Percentiles rank a stretch among this genome's conserved stretches.
Evolutionary conservation across 2,329 filamentous ascomycete genomes (phyloP).

Genomic region (Trichoderma simmonsii): DNA sequence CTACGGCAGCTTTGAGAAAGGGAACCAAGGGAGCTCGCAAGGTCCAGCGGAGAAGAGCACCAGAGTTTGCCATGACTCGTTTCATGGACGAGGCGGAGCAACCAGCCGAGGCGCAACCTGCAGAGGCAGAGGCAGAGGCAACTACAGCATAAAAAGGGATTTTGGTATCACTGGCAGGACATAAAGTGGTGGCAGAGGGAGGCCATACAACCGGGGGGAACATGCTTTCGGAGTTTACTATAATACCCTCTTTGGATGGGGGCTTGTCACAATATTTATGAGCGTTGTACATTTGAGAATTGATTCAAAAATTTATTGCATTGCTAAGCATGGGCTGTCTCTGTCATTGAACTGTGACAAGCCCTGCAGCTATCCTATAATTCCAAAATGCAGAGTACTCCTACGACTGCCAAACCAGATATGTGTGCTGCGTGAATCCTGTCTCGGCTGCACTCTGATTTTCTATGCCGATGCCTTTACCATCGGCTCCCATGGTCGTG

Average conservation of each 20-base stretch:
- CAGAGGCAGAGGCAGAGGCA: neutral
- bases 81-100: constrained; percentile 47
- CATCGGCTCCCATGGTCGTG: constrained; percentile 43
- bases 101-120: neutral
- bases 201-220: neutral
- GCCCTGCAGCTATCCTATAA: too few species aligned
- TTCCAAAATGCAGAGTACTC: neutral
- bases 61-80: constrained; percentile 57
- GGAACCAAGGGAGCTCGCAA: constrained; percentile 34
- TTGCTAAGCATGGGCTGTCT: neutral
- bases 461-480: constrained; percentile 37
- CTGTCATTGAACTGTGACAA: neutral
- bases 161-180: constrained; percentile 20
- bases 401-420: neutral
- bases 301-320: neutral
- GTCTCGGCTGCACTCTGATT: neutral
- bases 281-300: constrained; percentile 16
- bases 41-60: constrained; percentile 38
- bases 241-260: constrained; percentile 8
- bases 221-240: constrained; percentile 13
- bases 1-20: constrained; percentile 37
- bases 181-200: neutral
- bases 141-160: constrained; percentile 18
- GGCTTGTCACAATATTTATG: constrained; percentile 14
- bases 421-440: neutral